Evolutionary conservation across 192 early-diverging fungal species (phyloP).

Genomic region (Coemansia sp.): DNA sequence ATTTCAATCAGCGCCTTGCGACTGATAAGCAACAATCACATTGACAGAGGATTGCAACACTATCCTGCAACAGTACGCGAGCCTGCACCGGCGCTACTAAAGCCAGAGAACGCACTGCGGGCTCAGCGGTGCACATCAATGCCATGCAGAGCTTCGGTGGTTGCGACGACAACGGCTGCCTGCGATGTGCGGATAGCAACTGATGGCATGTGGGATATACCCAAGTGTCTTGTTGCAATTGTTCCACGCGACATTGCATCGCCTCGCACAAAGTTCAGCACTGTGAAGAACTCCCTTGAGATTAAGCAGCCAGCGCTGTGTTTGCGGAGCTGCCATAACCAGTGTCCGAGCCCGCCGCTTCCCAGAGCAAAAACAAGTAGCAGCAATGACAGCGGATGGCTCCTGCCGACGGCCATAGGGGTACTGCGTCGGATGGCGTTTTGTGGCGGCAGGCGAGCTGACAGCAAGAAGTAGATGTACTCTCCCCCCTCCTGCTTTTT

Average conservation of each 20-base stretch:
- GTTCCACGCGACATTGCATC: conserved; percentile 1
- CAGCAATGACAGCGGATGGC: conserved; percentile 9
- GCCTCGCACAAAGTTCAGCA: conserved; percentile 20
- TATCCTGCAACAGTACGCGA: conserved; percentile 10
- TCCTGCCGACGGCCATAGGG: conserved; percentile 22
- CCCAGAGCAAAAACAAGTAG: neutral
- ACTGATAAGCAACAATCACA: conserved; percentile 13
- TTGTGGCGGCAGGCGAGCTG: conserved; percentile 18
- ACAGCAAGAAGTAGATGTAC: neutral
- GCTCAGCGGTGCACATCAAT: conserved; percentile 32
- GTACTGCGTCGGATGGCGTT: conserved; percentile 31
- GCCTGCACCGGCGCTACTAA: conserved; percentile 19
- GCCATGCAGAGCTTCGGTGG: conserved; percentile 13
- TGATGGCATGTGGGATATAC: conserved; percentile 12
- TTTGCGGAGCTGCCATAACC: conserved; percentile 1
- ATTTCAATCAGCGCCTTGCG: conserved; percentile 32
- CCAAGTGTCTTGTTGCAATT: conserved; percentile 6
- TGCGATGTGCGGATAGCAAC: conserved; percentile 8
- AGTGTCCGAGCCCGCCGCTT: conserved; percentile 10
- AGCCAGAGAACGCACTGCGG: conserved; percentile 19
- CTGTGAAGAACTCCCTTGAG: conserved; percentile 49
- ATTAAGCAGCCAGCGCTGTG: conserved; percentile 30
- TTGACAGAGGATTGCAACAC: neutral
- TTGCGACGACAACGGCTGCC: neutral
- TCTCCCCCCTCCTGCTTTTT: neutral